Evolutionary conservation across 2,329 filamentous ascomycete genomes (phyloP), one percentile per base, ranked within the genome.

Genomic region (Ophiostoma sp.): DNA sequence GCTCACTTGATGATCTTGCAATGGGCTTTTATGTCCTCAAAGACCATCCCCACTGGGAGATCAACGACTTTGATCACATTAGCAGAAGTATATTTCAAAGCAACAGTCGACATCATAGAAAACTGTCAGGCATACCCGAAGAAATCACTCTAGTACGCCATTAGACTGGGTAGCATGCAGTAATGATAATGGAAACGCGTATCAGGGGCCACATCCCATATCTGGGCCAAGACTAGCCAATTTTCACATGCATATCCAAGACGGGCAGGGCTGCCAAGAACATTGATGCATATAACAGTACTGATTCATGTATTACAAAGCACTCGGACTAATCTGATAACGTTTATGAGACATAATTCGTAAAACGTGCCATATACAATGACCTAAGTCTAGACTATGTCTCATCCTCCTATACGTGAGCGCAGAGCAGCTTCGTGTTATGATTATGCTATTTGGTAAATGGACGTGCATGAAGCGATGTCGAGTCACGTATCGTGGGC

Each of bases 291-390:
- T 11, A 27, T 55, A 55, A 11, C 49, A 55, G 18, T 7, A 55
- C 49, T 27, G n/a, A 27, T n/a, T 27, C n/a, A 55, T 52, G 9
- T 27, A 27, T 27, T 27, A 27, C 27, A 27, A 27, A 27, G 27
- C 27, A 52, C n/a, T 18, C 18, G n/a, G 2, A 52, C 16, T 55
- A 18, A 55, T 36, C n/a, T 27, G n/a, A 27, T 55, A 55, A 55
- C 49, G 3, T 27, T 27, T 27, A 11, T 55, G 9, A n/a, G 8
- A 27, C 49, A 18, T 5, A 52, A 55, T 55, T 27, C 27, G 1
- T 4, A 55, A 55, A 27, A 27, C 49, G 18, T 55, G 49, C 49
- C n/a, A 55, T 55, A 55, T n/a, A 55, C 49, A 55, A 55, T 55
- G 49, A 11, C 27, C 18, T 18, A 55, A 55, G 7, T 55, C 18